Percentiles rank a stretch among this genome's conserved stretches.
Evolutionary conservation across 2,329 filamentous ascomycete genomes (phyloP).

Genomic region (Sporothrix globosa): DNA sequence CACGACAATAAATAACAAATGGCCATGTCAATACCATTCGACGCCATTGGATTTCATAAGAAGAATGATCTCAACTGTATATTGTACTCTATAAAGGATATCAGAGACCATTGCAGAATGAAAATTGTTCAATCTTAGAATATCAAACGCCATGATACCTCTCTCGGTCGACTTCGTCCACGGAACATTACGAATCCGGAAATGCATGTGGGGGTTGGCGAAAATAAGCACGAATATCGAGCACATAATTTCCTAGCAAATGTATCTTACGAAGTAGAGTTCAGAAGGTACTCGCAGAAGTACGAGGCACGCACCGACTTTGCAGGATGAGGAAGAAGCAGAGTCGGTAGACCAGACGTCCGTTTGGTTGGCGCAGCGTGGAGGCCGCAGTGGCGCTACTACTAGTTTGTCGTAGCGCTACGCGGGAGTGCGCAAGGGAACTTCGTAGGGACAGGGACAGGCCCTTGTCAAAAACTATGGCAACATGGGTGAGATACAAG

Average conservation of each 20-base stretch:
- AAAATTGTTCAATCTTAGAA: too few species aligned
- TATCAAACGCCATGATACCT: too few species aligned
- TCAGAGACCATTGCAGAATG: too few species aligned
- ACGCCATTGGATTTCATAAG: background rate
- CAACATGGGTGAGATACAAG: background rate
- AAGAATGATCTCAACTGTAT: too few species aligned
- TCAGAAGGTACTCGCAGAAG: background rate
- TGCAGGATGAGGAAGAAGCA: background rate
- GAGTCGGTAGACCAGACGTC: background rate
- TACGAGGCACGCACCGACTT: background rate
- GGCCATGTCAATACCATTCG: background rate
- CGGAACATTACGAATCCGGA: too few species aligned
- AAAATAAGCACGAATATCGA: too few species aligned
- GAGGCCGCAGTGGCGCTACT: background rate
- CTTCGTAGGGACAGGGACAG: background rate
- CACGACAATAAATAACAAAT: too few species aligned
- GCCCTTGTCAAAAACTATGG: background rate
- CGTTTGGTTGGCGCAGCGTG: background rate
- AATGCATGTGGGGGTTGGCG: too few species aligned
- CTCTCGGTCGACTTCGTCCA: too few species aligned
- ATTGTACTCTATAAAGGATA: too few species aligned
- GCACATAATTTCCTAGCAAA: too few species aligned
- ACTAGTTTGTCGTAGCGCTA: slow-evolving; percentile 11
- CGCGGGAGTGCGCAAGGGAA: slow-evolving; percentile 18
- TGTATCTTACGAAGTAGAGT: too few species aligned